A percentile compares a stretch with the other conserved stretches of the same genome.
Conservation (phyloP, 2,329 filamentous ascomycete species). For the Ophiosphaerella narmari region DNA sequence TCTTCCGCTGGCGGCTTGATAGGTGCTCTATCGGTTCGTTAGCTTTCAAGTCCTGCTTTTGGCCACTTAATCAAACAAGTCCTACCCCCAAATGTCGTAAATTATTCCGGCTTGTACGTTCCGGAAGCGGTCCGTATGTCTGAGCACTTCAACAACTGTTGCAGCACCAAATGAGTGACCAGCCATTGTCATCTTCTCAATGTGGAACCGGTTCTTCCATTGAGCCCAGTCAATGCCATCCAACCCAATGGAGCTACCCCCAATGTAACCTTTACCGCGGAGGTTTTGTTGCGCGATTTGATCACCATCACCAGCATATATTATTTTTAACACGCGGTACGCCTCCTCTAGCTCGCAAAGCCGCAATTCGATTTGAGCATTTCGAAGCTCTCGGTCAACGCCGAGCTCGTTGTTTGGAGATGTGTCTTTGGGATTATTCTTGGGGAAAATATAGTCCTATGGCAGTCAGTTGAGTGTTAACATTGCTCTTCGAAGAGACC, state of each 20-base stretch:
- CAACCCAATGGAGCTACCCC: conserved; percentile 63
- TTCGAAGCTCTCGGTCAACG: conserved; percentile 63
- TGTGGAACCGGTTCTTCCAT: conserved; percentile 62
- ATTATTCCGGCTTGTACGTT: conserved; percentile 68
- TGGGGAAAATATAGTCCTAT: conserved; percentile 66
- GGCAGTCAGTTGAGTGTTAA: conserved; percentile 7
- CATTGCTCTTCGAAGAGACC: too few species aligned
- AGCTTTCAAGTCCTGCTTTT: background rate
- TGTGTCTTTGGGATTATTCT: conserved; percentile 54
- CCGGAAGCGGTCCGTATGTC: conserved; percentile 58
- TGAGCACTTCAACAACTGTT: conserved; percentile 64
- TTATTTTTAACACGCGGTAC: conserved; percentile 60
- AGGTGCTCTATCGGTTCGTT: conserved; percentile 47
- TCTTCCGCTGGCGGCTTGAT: conserved; percentile 50
- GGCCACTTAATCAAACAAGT: background rate
- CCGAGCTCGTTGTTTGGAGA: conserved; percentile 61
- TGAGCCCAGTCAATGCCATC: conserved; percentile 60
- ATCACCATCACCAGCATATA: conserved; percentile 60
- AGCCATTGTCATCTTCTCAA: conserved; percentile 63
- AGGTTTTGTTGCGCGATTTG: conserved; percentile 59
- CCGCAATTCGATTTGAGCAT: conserved; percentile 66
- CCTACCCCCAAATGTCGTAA: conserved; percentile 66
- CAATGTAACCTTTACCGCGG: conserved; percentile 61
- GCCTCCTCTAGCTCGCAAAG: conserved; percentile 69
- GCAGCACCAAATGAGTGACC: conserved; percentile 72